A percentile compares a stretch with the other conserved stretches of the same genome.
phyloP scores from a whole-genome alignment of 768 basidiomycete genomes.

The Paxillus ammoniavirescens region DNA sequence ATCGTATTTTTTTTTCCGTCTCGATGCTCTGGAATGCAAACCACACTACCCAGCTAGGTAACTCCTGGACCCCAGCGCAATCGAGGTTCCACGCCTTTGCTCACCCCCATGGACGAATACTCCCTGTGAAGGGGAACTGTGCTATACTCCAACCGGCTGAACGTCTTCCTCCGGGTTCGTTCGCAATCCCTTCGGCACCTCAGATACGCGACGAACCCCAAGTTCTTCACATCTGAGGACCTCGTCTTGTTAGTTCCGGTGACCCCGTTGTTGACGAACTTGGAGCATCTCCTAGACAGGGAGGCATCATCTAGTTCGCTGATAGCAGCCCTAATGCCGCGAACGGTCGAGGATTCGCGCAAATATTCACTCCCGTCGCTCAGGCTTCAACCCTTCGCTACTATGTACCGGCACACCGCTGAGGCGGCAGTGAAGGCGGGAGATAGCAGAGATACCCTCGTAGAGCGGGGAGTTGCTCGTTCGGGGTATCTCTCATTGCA shows the following conservation, averaged over 20 bases:
- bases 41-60: conserved; percentile 17
- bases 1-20: no score
- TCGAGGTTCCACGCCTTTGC: conserved; percentile 16
- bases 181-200: conserved; percentile 10
- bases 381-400: conserved; percentile 16
- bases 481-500: no score
- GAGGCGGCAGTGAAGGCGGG: conserved; percentile 10
- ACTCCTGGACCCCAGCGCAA: conserved; percentile 14
- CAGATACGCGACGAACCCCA: conserved; percentile 19
- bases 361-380: conserved; percentile 18
- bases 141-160: conserved; percentile 14
- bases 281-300: conserved; percentile 14
- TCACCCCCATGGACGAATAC: conserved; percentile 18
- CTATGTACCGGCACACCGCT: conserved; percentile 24
- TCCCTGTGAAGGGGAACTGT: conserved; percentile 12
- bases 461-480: no score
- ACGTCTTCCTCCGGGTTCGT: conserved; percentile 13
- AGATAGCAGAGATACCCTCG: no score
- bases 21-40: no score
- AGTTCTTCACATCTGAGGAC: conserved; percentile 15
- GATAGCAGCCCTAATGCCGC: conserved; percentile 23
- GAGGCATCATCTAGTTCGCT: conserved; percentile 10
- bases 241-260: conserved; percentile 15
- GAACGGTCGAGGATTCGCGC: conserved; percentile 1
- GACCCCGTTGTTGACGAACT: conserved; percentile 15